Conservation (phyloP, 495 filamentous ascomycete species). For the Lophiostoma macrostomum region DNA sequence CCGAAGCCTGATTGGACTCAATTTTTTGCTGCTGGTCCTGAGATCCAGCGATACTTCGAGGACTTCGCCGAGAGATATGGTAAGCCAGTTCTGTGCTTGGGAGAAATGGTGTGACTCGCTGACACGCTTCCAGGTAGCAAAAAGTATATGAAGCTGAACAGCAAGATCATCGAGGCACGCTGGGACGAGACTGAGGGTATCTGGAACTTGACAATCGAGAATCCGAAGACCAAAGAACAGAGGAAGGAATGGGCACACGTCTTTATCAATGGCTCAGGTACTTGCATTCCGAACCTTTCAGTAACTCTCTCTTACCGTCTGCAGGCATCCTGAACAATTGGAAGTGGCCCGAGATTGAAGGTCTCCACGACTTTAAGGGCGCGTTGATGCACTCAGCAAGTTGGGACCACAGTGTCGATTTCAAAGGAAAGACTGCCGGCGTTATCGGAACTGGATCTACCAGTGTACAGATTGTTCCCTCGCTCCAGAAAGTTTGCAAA, state of each 20-base stretch:
- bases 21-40: slow-evolving; percentile 39
- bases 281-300: neutral
- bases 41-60: slow-evolving; percentile 41
- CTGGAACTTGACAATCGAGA: slow-evolving; percentile 32
- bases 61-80: slow-evolving; percentile 34
- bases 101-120: neutral
- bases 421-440: slow-evolving; percentile 54
- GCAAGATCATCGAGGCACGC: slow-evolving; percentile 32
- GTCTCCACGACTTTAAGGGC: slow-evolving; percentile 33
- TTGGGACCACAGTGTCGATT: slow-evolving; percentile 55
- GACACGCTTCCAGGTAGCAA: slow-evolving; percentile 16
- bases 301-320: neutral
- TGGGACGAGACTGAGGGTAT: slow-evolving; percentile 35
- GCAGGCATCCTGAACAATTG: slow-evolving; percentile 37
- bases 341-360: slow-evolving; percentile 34
- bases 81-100: slow-evolving; percentile 1
- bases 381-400: slow-evolving; percentile 50
- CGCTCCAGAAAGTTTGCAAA: slow-evolving; percentile 35
- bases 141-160: slow-evolving; percentile 38
- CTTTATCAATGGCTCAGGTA: slow-evolving; percentile 38
- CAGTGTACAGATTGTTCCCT: slow-evolving; percentile 34
- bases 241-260: slow-evolving; percentile 33
- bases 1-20: slow-evolving; percentile 41
- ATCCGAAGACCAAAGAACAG: slow-evolving; percentile 19
- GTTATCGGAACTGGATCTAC: slow-evolving; percentile 51